Evolutionary conservation across 192 early-diverging fungal species (phyloP).

Genomic region (Rhizophagus sp.): DNA sequence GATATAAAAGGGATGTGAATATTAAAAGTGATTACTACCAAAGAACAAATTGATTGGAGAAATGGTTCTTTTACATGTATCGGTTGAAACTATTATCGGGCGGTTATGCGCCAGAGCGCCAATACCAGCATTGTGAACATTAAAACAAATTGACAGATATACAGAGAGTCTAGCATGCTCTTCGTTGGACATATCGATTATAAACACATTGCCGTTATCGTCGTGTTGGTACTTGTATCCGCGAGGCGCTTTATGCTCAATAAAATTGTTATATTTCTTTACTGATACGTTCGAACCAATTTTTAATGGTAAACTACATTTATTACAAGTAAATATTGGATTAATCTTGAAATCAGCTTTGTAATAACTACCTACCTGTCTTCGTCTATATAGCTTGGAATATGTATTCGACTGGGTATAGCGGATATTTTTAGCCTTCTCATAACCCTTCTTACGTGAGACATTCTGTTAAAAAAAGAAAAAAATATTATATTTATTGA

Average conservation of each 20-base stretch:
- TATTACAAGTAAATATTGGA: slow-evolving; percentile 14
- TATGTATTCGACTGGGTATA: background rate
- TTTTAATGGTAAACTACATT: slow-evolving; percentile 8
- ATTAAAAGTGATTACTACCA: slow-evolving; percentile 9
- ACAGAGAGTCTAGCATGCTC: background rate
- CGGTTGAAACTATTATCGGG: background rate
- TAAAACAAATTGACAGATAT: background rate
- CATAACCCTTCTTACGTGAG: too few species aligned
- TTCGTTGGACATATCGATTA: background rate
- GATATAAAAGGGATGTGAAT: background rate
- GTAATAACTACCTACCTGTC: background rate
- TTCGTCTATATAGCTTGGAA: slow-evolving; percentile 12
- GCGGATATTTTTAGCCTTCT: too few species aligned
- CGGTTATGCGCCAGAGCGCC: background rate
- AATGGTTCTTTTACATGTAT: slow-evolving; percentile 13
- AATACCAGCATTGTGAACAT: background rate
- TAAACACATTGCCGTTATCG: slow-evolving; percentile 13
- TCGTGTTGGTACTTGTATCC: slow-evolving; percentile 13
- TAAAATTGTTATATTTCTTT: slow-evolving; percentile 6
- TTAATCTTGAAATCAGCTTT: background rate
- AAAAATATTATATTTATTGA: too few species aligned
- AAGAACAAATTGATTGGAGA: background rate
- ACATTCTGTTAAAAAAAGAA: too few species aligned
- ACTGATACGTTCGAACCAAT: slow-evolving; percentile 5
- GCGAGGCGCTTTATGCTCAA: slow-evolving; percentile 1